Base-by-base conservation (phyloP, 345 rosid species). In the Combretum micranthum region DNA sequence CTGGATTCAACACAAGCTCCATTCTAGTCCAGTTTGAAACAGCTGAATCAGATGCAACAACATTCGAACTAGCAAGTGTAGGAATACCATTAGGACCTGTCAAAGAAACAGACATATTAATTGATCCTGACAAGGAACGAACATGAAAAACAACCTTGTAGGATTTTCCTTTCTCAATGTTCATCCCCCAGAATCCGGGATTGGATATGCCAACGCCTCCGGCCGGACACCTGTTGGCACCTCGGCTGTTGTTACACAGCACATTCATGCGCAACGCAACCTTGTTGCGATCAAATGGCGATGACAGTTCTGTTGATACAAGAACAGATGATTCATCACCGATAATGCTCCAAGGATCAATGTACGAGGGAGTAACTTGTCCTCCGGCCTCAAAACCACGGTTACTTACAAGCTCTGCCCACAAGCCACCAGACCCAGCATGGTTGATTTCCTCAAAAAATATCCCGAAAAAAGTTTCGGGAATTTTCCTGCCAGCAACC, bases 381-480 rank as follows among this genome's bases (percentile, higher is more conserved):
- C 99, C 99, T 47, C 99, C 97, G 66, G 99, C 96, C 87, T 93
- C 97, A 74, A 90, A 93, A 93, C 99, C 99, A 75, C 92, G 69
- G 75, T 93, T 93, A 78, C 73, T 80, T 47, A 93, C 97, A 67
- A 93, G 99, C 75, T 93, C 99, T 10, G 83, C 91, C 99, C 97
- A 93, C 69, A 89, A 59, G 47, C 99, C 99, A 75, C 99, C 99
- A 20, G 97, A 83, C 61, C 97, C 99, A 42, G 99, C 99, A 77
- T 89, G 99, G 73, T 89, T 89, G 64, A 93, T 93, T 81, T 93
- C 99, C 98, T 93, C 99, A 44, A 87, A 89, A 80, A 89, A 93
- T 59, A 93, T 73, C 39, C 99, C 99, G 46, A 89, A 86, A 18
- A 93, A 82, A 0, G 94, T 93, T 42, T 80, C 72, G 23, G 99